Evolutionary conservation across 2,329 filamentous ascomycete genomes (phyloP), one percentile per base, ranked within the genome.

Genomic region (Zymoseptoria passerinii): DNA sequence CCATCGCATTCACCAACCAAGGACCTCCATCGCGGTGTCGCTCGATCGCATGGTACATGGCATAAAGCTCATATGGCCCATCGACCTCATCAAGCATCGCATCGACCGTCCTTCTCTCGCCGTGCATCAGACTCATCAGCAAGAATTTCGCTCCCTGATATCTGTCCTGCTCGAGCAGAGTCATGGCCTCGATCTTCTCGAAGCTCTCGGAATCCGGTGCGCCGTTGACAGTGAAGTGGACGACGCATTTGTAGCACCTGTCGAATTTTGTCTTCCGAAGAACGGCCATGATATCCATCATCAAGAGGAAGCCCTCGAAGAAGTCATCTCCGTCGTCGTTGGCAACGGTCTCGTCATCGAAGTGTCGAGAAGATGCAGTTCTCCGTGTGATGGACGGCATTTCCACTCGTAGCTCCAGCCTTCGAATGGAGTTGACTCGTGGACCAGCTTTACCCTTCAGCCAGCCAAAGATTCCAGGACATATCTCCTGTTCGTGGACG

Each of bases 111-210:
- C 35, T 56, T 8, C 55, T 20, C 28, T 59, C 48, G 10, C 62
- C 62, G 51, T 64, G 55, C 8, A 61, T 58, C 44, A 62, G 50
- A 19, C 55, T 62, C 19, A 64, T 50, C 19, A 64, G 50, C 28
- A 64, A 44, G 27, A 64, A 64, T 35, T 64, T 64, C 1, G 62
- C 60, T 4, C 60, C 58, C 18, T 57, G 53, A 54, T 50, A 62
- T 16, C 56, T 44, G 18, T 62, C 62, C 50, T 64, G 62, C 16
- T 62, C 56, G 7, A 19, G 53, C 29, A 40, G 19, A 20, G 58
- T 57, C 62, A 64, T 62, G 4, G 10, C 23, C 16, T 60, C 60
- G 19, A 64, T 61, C 13, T 55, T 61, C n/a, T 59, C 55, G 29
- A 62, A 64, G 13, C 20, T 51, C 48, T 61, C 61, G 7, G 54